These are phyloP conservation scores for Pneumocystis murina DNA, from an alignment of 1,139 yeast species.

Conservation along the genomic window DNA sequence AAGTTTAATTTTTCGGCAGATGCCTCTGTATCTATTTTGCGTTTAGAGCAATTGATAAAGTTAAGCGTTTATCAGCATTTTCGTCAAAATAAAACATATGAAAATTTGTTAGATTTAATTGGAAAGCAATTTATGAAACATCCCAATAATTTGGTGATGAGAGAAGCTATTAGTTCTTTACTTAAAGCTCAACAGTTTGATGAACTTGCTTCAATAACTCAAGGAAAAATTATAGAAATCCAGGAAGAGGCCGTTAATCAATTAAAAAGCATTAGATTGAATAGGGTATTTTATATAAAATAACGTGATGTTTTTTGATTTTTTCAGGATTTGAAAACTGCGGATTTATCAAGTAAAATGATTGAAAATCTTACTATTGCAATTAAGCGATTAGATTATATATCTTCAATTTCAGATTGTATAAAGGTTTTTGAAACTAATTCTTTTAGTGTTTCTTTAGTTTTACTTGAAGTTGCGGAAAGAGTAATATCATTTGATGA, in stretches of 20 bases:
- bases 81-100: conserved; percentile 19
- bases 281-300: neutral
- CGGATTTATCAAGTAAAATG: conserved; percentile 1
- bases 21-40: conserved; percentile 18
- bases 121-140: conserved; percentile 17
- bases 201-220: conserved; percentile 10
- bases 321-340: conserved; percentile 6
- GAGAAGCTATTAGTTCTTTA: conserved; percentile 9
- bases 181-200: conserved; percentile 12
- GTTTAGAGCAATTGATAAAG: conserved; percentile 20
- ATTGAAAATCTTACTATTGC: neutral
- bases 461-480: neutral
- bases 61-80: conserved; percentile 18
- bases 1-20: conserved; percentile 20
- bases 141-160: conserved; percentile 8
- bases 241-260: conserved; percentile 9
- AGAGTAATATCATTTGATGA: neutral
- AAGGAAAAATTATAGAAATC: conserved; percentile 11
- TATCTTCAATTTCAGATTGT: conserved; percentile 10
- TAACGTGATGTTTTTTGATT: neutral
- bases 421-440: conserved; percentile 8
- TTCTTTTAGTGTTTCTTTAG: conserved; percentile 4
- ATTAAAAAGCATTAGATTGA: conserved; percentile 1
- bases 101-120: conserved; percentile 16
- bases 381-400: conserved; percentile 7